Conservation (phyloP, 2,329 filamentous ascomycete species). For the Clonostachys rhizophaga region DNA sequence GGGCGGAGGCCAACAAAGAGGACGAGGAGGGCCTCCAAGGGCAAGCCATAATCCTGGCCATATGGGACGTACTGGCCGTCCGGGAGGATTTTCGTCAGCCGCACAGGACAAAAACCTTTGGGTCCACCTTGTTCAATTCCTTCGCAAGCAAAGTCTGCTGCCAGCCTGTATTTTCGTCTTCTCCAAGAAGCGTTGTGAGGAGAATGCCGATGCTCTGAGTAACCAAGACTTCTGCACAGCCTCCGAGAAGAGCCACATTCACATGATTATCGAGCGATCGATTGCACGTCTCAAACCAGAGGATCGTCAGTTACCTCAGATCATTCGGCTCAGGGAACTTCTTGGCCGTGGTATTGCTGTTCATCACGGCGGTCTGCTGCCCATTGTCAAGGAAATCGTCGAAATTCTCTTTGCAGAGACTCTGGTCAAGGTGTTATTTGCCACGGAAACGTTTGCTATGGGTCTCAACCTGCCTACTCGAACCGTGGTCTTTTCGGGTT, state of each 20-base stretch:
- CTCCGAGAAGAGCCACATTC: constrained; percentile 90
- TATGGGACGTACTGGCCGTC: constrained; percentile 82
- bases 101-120: constrained; percentile 95
- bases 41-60: constrained; percentile 69
- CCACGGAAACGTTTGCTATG: constrained; percentile 98
- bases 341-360: constrained; percentile 88
- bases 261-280: constrained; percentile 96
- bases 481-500: constrained; percentile 96
- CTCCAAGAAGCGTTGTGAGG: constrained; percentile 95
- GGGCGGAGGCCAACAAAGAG: constrained; percentile 48
- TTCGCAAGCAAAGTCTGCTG: constrained; percentile 81
- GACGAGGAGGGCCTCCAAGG: constrained; percentile 46
- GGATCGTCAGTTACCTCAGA: constrained; percentile 86
- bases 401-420: constrained; percentile 95
- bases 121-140: constrained; percentile 90
- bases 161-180: constrained; percentile 98
- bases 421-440: constrained; percentile 93
- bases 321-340: constrained; percentile 80
- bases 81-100: constrained; percentile 80
- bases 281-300: constrained; percentile 87
- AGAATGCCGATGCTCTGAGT: constrained; percentile 91
- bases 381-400: constrained; percentile 96
- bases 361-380: constrained; percentile 88
- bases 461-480: constrained; percentile 91
- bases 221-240: constrained; percentile 95